Percentiles rank a stretch among this genome's conserved stretches.
phyloP scores from a whole-genome alignment of 108 stramenopile genomes.

The Skeletonema menzelii region DNA sequence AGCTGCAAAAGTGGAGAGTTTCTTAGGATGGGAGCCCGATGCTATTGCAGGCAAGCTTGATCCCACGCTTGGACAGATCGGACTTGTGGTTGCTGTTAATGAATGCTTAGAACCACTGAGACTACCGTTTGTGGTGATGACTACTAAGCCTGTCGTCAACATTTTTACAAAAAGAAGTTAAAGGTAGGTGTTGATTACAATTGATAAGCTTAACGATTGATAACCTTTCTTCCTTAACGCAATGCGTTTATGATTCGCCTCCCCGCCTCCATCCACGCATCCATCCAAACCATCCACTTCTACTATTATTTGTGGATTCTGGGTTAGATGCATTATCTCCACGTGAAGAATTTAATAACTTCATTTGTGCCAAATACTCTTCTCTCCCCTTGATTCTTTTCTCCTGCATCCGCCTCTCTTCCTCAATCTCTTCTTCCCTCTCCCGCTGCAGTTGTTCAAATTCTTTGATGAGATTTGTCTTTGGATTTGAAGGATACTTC shows the following conservation, averaged over 20 bases:
- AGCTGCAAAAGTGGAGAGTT: constrained; percentile 56
- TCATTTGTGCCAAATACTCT: constrained; percentile 37
- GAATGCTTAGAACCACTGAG: constrained; percentile 84
- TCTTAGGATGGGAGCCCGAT: constrained; percentile 56
- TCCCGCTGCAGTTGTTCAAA: constrained; percentile 60
- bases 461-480: constrained; percentile 73
- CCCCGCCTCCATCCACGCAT: constrained; percentile 14
- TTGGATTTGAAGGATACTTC: constrained; percentile 86
- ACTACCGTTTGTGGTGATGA: constrained; percentile 79
- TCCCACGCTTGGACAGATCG: constrained; percentile 78
- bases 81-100: constrained; percentile 73
- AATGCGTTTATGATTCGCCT: neutral
- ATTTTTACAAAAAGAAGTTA: constrained; percentile 55
- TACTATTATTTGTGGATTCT: constrained; percentile 3
- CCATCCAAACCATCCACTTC: constrained; percentile 39
- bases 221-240: too few species aligned
- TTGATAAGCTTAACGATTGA: neutral
- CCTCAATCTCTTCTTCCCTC: constrained; percentile 56
- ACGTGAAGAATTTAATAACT: constrained; percentile 22
- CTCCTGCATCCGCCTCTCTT: constrained; percentile 36
- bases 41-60: constrained; percentile 58
- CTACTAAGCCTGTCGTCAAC: constrained; percentile 86
- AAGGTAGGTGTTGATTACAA: neutral
- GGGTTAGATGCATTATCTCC: neutral
- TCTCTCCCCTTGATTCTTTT: constrained; percentile 38